Evolutionary conservation across 2,329 filamentous ascomycete genomes (phyloP).

Genomic region (Colletotrichum eremochloae): DNA sequence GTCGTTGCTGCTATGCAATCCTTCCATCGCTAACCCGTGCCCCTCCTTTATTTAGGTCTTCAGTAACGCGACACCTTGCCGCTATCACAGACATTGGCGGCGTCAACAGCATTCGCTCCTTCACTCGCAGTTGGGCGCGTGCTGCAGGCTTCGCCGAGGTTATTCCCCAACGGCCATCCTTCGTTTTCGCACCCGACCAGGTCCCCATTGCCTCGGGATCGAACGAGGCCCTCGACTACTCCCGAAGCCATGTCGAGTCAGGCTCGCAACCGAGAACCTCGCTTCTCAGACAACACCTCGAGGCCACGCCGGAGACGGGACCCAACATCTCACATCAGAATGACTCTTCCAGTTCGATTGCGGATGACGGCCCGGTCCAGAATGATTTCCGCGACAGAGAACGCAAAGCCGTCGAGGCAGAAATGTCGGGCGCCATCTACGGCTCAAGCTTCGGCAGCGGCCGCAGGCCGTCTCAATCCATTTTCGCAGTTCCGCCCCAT

Average conservation of each 20-base stretch:
- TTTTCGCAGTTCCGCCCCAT: constrained; percentile 71
- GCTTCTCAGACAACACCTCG: constrained; percentile 67
- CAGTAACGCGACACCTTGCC: constrained; percentile 68
- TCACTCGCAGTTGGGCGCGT: constrained; percentile 91
- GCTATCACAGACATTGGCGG: constrained; percentile 81
- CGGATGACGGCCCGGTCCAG: constrained; percentile 32
- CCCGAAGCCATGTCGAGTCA: constrained; percentile 56
- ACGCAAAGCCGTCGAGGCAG: constrained; percentile 61
- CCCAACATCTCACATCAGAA: constrained; percentile 25
- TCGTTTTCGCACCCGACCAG: constrained; percentile 74
- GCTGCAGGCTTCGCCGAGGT: constrained; percentile 91
- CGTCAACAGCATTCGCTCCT: constrained; percentile 94
- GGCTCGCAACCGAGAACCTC: constrained; percentile 54
- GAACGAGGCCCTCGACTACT: constrained; percentile 55
- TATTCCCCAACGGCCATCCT: constrained; percentile 81
- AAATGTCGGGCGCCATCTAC: constrained; percentile 53
- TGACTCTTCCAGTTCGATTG: constrained; percentile 40
- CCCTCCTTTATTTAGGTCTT: constrained; percentile 64
- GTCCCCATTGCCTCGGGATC: constrained; percentile 55
- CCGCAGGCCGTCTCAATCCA: constrained; percentile 55
- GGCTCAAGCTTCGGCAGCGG: constrained; percentile 48
- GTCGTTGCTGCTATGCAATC: constrained; percentile 44
- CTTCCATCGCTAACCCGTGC: constrained; percentile 18
- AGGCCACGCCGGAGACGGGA: constrained; percentile 48
- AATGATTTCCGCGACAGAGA: constrained; percentile 60